phyloP scores from a whole-genome alignment of 441 rosid genomes.

The Corymbia citriodora region DNA sequence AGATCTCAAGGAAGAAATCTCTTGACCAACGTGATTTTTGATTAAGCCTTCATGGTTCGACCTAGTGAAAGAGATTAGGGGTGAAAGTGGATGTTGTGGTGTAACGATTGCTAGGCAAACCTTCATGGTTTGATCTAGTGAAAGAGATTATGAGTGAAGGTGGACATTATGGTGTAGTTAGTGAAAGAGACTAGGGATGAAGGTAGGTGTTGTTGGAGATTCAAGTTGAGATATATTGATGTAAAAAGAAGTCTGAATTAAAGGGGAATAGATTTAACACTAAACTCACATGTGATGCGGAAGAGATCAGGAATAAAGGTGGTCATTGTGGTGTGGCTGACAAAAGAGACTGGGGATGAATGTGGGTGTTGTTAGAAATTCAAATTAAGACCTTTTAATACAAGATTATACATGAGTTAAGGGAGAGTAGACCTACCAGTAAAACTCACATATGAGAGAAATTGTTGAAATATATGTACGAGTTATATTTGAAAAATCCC shows the following conservation, averaged over 20 bases:
- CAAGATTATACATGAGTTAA: not conserved
- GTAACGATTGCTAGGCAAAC: not conserved
- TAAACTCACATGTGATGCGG: not conserved
- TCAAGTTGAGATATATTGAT: not conserved
- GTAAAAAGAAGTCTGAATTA: not conserved
- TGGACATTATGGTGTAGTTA: not conserved
- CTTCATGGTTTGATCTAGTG: not conserved
- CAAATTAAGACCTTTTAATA: not conserved
- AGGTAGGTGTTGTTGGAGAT: not conserved
- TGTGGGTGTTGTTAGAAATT: not conserved
- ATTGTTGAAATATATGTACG: not conserved
- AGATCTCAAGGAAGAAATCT: not conserved
- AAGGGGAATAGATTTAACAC: not conserved
- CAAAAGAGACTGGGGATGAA: not conserved
- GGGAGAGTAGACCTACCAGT: not conserved
- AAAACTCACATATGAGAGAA: not conserved
- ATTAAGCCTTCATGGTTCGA: not conserved
- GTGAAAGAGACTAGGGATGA: not conserved
- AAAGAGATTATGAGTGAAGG: not conserved
- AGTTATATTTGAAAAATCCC: not conserved
- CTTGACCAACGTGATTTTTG: not conserved
- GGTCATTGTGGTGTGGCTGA: not conserved
- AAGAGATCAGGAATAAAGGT: not conserved
- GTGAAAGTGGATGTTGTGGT: not conserved
- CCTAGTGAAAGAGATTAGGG: not conserved